Conservation (phyloP, 257 asterid species). For the Perilla frutescens region DNA sequence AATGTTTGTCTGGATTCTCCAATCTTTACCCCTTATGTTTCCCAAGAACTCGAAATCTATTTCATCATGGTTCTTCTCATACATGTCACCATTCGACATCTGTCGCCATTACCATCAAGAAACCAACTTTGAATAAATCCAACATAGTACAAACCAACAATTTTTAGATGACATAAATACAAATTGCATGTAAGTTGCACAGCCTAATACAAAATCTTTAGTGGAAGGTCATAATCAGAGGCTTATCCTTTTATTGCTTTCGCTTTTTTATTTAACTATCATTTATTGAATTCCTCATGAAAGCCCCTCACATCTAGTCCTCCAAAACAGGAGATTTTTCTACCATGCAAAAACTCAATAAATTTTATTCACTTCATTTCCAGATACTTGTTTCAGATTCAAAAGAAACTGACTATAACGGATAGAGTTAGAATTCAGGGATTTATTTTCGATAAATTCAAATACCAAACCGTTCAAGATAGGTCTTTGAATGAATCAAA, state of each 20-base stretch:
- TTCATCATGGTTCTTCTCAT: constrained; percentile 87
- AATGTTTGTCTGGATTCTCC: constrained; percentile 88
- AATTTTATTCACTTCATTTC: not conserved
- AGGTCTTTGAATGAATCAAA: constrained; percentile 2
- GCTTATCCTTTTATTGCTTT: not conserved
- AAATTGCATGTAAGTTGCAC: constrained; percentile 6
- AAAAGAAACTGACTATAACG: constrained; percentile 3
- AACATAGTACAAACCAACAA: constrained; percentile 15
- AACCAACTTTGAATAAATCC: constrained; percentile 22
- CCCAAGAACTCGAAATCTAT: constrained; percentile 93
- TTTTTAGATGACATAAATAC: constrained; percentile 12
- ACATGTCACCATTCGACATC: constrained; percentile 84
- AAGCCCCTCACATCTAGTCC: not conserved
- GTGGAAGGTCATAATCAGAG: constrained; percentile 13
- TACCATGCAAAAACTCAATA: constrained; percentile 22
- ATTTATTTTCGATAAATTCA: not conserved
- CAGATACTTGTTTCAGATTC: not conserved
- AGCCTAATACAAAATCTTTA: not conserved
- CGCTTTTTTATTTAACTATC: not conserved
- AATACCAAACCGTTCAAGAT: constrained; percentile 6
- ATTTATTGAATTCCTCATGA: constrained; percentile 1
- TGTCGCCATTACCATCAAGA: constrained; percentile 38
- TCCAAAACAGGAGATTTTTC: not conserved
- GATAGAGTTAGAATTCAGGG: constrained; percentile 5
- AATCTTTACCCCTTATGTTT: constrained; percentile 76